Conservation (phyloP, 1,284 basidiomycete species). For the Pyrrhoderma noxium region DNA sequence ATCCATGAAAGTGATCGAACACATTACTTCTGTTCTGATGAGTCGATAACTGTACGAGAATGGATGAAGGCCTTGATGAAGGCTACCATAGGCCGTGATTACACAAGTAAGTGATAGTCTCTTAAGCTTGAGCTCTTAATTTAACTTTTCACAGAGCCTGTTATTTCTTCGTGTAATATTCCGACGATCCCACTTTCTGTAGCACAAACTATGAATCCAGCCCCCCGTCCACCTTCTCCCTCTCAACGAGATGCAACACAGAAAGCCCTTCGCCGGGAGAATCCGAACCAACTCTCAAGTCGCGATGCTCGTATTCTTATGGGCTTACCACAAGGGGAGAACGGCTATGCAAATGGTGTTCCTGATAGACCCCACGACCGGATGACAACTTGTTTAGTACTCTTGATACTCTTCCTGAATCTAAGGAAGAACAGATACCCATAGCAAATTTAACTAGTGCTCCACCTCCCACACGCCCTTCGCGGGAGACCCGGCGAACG, state of each 20-base stretch:
- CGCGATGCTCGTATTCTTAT: constrained; percentile 80
- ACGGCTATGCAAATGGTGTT: constrained; percentile 30
- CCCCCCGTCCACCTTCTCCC: constrained; percentile 91
- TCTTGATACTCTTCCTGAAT: constrained; percentile 29
- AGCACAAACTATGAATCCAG: constrained; percentile 93
- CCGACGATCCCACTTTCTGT: constrained; percentile 93
- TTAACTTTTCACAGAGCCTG: constrained; percentile 54
- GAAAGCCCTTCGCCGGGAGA: constrained; percentile 78
- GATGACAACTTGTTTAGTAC: constrained; percentile 37
- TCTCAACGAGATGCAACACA: constrained; percentile 84
- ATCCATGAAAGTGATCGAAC: constrained; percentile 84
- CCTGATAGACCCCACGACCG: constrained; percentile 28
- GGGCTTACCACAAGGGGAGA: constrained; percentile 43
- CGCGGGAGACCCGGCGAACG: constrained; percentile 48
- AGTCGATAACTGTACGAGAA: constrained; percentile 76
- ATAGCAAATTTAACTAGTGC: constrained; percentile 20
- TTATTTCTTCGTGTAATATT: constrained; percentile 95
- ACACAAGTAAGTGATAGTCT: constrained; percentile 53
- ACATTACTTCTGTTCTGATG: constrained; percentile 89
- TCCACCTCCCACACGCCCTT: constrained; percentile 48
- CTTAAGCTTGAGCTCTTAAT: background rate
- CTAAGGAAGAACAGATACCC: constrained; percentile 14
- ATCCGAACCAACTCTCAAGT: constrained; percentile 84
- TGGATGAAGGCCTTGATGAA: constrained; percentile 99
- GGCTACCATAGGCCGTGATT: constrained; percentile 91